phyloP scores from a whole-genome alignment of 2,329 filamentous ascomycete species.

The Ophiostoma ulmi region DNA sequence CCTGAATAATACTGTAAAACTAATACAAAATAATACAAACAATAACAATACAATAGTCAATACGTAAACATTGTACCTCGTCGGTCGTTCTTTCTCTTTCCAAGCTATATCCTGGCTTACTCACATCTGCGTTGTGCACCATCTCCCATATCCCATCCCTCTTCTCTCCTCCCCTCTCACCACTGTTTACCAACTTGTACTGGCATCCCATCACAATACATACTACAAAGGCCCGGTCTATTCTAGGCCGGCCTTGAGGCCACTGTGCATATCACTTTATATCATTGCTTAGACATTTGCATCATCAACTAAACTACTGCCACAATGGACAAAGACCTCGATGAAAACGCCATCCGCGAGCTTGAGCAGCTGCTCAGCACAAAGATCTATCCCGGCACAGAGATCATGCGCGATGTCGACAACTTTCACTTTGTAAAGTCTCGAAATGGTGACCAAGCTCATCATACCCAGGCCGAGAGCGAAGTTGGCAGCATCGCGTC shows the following conservation, averaged over 20 bases:
- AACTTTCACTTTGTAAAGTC: constrained; percentile 60
- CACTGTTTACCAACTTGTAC: neutral
- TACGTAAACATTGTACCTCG: neutral
- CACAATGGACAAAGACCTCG: constrained; percentile 16
- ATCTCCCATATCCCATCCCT: neutral
- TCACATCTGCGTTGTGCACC: neutral
- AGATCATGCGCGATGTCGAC: constrained; percentile 49
- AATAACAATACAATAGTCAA: too few relatives aligned
- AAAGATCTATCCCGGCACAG: constrained; percentile 35
- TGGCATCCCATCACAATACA: neutral
- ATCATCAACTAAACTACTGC: neutral
- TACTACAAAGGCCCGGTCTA: neutral
- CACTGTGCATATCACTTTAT: neutral
- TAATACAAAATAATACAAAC: too few relatives aligned
- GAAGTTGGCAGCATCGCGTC: neutral
- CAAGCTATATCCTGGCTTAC: neutral
- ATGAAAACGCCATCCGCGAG: constrained; percentile 23
- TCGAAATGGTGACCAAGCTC: constrained; percentile 36
- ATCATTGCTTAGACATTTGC: neutral
- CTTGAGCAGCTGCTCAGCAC: constrained; percentile 21
- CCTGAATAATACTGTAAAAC: too few relatives aligned
- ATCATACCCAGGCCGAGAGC: neutral
- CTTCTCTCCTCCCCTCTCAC: neutral
- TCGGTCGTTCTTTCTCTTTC: neutral
- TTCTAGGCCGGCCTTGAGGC: neutral